Conservation (phyloP, 2,329 filamentous ascomycete genomes). For the Xylariomycetidae sp. region DNA sequence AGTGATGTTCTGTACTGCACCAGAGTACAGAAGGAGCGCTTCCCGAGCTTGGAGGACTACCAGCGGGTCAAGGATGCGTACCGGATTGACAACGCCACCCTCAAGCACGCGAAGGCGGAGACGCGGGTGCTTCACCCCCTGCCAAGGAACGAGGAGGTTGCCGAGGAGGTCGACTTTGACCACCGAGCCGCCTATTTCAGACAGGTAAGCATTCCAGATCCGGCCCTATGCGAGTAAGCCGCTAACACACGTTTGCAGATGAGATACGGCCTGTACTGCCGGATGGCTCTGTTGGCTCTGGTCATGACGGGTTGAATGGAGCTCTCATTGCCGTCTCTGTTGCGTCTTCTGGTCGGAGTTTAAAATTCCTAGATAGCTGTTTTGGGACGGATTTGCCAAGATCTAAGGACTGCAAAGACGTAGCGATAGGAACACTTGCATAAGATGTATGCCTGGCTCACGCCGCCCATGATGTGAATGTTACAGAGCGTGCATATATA, state of each 20-base stretch:
- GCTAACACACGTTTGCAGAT: constrained; percentile 63
- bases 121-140: constrained; percentile 96
- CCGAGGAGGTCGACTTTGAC: constrained; percentile 96
- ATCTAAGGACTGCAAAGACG: no score
- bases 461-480: constrained; percentile 29
- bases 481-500: constrained; percentile 16
- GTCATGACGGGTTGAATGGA: constrained; percentile 58
- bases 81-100: constrained; percentile 80
- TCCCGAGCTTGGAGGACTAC: constrained; percentile 73
- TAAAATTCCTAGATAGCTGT: constrained; percentile 14
- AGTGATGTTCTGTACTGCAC: constrained; percentile 97
- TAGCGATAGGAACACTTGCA: constrained; percentile 24
- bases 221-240: neutral
- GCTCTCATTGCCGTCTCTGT: no score
- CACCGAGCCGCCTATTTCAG: constrained; percentile 95
- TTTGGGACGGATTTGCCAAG: no score
- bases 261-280: constrained; percentile 94
- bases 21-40: constrained; percentile 92
- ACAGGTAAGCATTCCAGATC: constrained; percentile 68
- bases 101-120: constrained; percentile 85
- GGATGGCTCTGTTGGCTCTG: constrained; percentile 93
- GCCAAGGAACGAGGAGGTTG: constrained; percentile 87
- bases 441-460: constrained; percentile 24
- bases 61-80: constrained; percentile 85
- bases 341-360: no score